A percentile compares a stretch with the other conserved stretches of the same genome.
Conservation (phyloP, 2,329 filamentous ascomycete genomes). For the Neonectria coccinea region DNA sequence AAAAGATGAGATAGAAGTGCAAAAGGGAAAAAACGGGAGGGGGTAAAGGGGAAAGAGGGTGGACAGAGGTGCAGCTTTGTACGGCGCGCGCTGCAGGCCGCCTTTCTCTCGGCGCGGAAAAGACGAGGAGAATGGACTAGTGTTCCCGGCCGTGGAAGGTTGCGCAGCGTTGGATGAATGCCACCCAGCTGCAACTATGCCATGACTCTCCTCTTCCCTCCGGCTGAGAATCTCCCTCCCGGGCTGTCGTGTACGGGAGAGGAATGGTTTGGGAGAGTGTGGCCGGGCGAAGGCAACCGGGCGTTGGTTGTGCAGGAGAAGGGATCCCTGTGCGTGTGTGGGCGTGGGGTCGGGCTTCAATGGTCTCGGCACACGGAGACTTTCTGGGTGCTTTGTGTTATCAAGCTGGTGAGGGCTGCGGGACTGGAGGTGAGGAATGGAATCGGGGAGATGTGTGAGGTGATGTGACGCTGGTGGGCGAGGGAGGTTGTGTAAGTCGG, state of each 20-base stretch:
- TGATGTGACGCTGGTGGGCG: neutral
- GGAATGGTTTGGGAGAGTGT: neutral
- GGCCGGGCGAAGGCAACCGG: slow-evolving; percentile 15
- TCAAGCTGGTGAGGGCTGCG: neutral
- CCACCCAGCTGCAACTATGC: neutral
- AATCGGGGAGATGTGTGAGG: neutral
- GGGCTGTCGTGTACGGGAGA: slow-evolving; percentile 1
- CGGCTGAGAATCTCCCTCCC: too few relatives aligned
- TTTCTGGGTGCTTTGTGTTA: neutral
- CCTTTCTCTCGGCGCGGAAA: neutral
- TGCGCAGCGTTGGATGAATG: slow-evolving; percentile 7
- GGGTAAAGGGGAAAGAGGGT: neutral
- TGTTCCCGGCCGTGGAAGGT: neutral
- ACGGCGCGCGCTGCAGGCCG: slow-evolving; percentile 1
- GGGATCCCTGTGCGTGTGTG: slow-evolving; percentile 38
- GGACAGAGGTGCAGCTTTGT: slow-evolving; percentile 8
- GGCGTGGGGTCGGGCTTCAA: slow-evolving; percentile 27
- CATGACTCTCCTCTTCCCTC: too few relatives aligned
- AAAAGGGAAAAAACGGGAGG: neutral
- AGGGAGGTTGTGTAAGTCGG: neutral
- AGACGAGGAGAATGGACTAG: neutral
- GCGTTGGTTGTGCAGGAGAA: slow-evolving; percentile 33
- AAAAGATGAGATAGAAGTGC: neutral
- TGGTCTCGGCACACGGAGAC: slow-evolving; percentile 20
- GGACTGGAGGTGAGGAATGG: neutral